Evolutionary conservation across 1,284 basidiomycete species (phyloP), one percentile per base, ranked within the genome.

Genomic region (Papiliotrema nemorosa): DNA sequence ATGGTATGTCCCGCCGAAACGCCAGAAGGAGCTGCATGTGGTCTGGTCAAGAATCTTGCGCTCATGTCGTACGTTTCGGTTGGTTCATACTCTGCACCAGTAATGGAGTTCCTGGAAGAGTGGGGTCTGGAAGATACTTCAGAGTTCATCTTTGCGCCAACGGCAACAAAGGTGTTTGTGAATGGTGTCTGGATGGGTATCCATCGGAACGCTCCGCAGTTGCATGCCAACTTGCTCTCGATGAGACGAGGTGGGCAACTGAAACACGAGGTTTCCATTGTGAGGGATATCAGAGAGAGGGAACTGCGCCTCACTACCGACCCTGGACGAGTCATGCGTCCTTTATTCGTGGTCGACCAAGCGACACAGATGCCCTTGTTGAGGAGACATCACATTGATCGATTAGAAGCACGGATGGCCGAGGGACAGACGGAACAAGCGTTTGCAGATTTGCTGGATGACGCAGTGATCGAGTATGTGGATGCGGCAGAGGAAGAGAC

Each of bases 121-220:
- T 97, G 94, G 90, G 94, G 92, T 62, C 77, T 96, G 61, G 90
- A 96, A 73, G 88, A 88, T 27, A 74, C 94, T 54, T 89, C 92
- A 68, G 90, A 96, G 73, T 93, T 90, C 65, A 85, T 86, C 0
- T 84, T 88, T 67, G 88, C 89, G 16, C 80, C 85, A 18, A 84
- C 84, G 13, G 89, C 86, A 52, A 97, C 94, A 31, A 98, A 98
- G 76, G 90, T 99, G 34, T 98, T 99, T 74, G 90, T 99, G 58
- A 99, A 99, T 66, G 96, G 96, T 69, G 92, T 97, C 10, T 98
- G 96, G 96, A 91, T 97, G 82, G 96, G 96, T 59, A 90, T 97
- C n/a, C 93, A 97, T 76, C 88, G 92, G 53, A 89, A 97, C 63
- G 90, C 94, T 16, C 86, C 86, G 42, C 88, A 90, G 62, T 80